Evolutionary conservation across 257 asterid genomes (phyloP).

Genomic region (Gentiana dahurica): DNA sequence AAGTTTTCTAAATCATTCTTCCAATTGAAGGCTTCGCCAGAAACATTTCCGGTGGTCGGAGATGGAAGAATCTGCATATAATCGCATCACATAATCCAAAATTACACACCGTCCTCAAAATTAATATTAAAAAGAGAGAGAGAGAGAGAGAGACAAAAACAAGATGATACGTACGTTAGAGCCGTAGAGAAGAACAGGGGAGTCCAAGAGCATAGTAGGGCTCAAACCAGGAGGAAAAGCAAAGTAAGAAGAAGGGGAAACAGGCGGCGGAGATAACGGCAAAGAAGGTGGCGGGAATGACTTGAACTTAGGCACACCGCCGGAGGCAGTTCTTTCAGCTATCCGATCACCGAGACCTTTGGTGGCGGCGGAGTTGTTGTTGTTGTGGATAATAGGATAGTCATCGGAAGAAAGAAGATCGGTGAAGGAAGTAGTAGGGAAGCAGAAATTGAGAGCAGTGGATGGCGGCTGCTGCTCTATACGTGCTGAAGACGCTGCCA

Average conservation of each 20-base stretch:
- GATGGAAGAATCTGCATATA: constrained; percentile 68
- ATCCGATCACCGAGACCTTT: constrained; percentile 46
- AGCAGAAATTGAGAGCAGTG: constrained; percentile 14
- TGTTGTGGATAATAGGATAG: constrained; percentile 7
- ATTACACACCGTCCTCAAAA: not conserved
- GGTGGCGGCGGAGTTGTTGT: constrained; percentile 7
- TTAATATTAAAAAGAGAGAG: not conserved
- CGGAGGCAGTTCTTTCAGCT: constrained; percentile 62
- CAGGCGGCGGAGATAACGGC: constrained; percentile 49
- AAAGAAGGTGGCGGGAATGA: constrained; percentile 79
- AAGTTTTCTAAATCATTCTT: constrained; percentile 17
- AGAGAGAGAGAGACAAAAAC: not conserved
- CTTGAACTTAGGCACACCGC: constrained; percentile 69
- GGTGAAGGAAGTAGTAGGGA: constrained; percentile 44
- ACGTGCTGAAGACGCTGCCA: constrained; percentile 31
- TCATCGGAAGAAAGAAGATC: constrained; percentile 47
- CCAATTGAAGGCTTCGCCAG: constrained; percentile 44
- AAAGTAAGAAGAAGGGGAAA: constrained; percentile 77
- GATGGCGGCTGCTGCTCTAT: constrained; percentile 6
- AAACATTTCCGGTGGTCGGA: constrained; percentile 79
- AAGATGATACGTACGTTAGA: constrained; percentile 31
- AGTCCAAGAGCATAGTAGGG: constrained; percentile 72
- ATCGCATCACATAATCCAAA: not conserved
- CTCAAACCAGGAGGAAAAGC: constrained; percentile 75
- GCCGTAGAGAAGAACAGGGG: constrained; percentile 59